Percentiles rank a stretch among this genome's conserved stretches.
Evolutionary conservation across 2,329 filamentous ascomycete species (phyloP).

Genomic region (Tothia fuscella): DNA sequence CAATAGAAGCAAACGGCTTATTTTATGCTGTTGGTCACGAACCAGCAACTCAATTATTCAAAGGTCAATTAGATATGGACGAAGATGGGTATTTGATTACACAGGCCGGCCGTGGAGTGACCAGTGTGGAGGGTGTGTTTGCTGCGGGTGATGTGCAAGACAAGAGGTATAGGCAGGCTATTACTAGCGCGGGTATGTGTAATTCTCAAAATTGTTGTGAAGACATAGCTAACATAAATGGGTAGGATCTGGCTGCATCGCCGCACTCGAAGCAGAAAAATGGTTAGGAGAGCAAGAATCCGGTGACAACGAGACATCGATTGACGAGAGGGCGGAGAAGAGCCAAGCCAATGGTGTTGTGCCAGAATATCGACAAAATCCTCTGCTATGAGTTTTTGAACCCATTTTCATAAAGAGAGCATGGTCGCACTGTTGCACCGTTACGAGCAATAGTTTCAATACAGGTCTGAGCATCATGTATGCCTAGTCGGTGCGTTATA

Average conservation of each 20-base stretch:
- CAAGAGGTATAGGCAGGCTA: constrained; percentile 94
- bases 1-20: constrained; percentile 78
- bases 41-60: constrained; percentile 80
- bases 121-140: constrained; percentile 83
- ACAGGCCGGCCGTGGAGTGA: constrained; percentile 75
- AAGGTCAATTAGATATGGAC: constrained; percentile 80
- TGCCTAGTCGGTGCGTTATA: too few relatives aligned
- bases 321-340: constrained; percentile 37
- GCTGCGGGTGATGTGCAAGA: constrained; percentile 97
- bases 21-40: constrained; percentile 98
- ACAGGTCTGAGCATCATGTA: too few relatives aligned
- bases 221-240: constrained; percentile 12
- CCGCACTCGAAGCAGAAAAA: constrained; percentile 91
- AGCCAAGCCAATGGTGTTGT: constrained; percentile 40
- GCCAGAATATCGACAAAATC: constrained; percentile 52
- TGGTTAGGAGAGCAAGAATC: constrained; percentile 46
- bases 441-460: too few relatives aligned
- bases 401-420: too few relatives aligned
- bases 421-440: too few relatives aligned
- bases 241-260: constrained; percentile 81
- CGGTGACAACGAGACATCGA: constrained; percentile 35
- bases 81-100: constrained; percentile 86
- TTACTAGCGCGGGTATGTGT: constrained; percentile 82
- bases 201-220: constrained; percentile 1
- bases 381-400: constrained; percentile 48